Percentiles rank a stretch among this genome's conserved stretches.
Conservation (phyloP, 495 filamentous ascomycete species). For the Niebla homalea region DNA sequence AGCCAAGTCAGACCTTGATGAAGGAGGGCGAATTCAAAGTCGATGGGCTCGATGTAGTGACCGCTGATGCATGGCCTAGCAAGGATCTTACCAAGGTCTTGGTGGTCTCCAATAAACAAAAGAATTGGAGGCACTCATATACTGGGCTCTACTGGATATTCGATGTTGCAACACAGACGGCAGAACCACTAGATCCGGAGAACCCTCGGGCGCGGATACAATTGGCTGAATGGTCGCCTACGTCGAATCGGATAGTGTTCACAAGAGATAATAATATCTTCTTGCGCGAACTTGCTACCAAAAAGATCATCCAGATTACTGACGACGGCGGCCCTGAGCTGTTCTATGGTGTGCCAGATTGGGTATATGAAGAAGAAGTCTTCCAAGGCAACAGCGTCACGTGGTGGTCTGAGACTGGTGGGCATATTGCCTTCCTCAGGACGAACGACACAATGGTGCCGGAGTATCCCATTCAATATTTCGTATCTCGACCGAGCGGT, state of each 20-base stretch:
- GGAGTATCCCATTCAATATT: constrained; percentile 90
- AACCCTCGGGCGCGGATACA: constrained; percentile 58
- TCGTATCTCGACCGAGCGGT: constrained; percentile 75
- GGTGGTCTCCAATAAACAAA: constrained; percentile 50
- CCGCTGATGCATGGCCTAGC: constrained; percentile 57
- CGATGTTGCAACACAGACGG: constrained; percentile 71
- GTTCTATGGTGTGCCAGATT: constrained; percentile 96
- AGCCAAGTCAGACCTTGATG: constrained; percentile 57
- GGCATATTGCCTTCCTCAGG: constrained; percentile 76
- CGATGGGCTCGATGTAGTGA: constrained; percentile 34
- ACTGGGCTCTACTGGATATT: constrained; percentile 85
- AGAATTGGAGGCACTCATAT: constrained; percentile 83
- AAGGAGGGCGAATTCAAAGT: constrained; percentile 48
- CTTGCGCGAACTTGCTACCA: constrained; percentile 52
- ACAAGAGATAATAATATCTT: constrained; percentile 82
- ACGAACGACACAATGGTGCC: constrained; percentile 89
- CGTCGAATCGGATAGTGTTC: constrained; percentile 71
- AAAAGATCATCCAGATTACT: constrained; percentile 59
- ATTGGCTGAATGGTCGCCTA: constrained; percentile 81
- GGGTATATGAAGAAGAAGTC: constrained; percentile 98
- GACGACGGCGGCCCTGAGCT: constrained; percentile 72
- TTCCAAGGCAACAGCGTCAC: constrained; percentile 67
- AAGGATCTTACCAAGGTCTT: constrained; percentile 74
- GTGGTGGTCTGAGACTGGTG: constrained; percentile 87
- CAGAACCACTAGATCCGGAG: constrained; percentile 60